Base-by-base conservation (phyloP, 2,329 filamentous ascomycete species). In the Botrytis pseudocinerea region DNA sequence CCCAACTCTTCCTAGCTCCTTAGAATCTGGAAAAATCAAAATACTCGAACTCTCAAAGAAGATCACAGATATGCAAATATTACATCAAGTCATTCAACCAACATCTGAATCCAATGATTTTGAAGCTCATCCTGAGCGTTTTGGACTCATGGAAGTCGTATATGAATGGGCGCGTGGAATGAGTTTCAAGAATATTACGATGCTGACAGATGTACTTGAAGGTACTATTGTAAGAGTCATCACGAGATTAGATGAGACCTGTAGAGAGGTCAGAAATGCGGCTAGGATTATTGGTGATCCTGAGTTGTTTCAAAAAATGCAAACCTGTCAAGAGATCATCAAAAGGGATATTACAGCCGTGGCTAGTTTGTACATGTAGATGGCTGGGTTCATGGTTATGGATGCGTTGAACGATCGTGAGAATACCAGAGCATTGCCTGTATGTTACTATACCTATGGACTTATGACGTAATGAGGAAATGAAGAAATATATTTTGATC, bases 91-190 rank as follows among this genome's bases (percentile, higher is more conserved):
- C 44, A 95, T 98, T 73, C 89, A 97, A 73, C 93, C 93, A 0
- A 88, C 92, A 1, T 95, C 98, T 72, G 95, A 98, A 80, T 92
- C 91, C 73, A 97, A 97, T 79, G 95, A 98, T 82, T 98, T 98
- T 80, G 92, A 93, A 51, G 94, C 90, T 74, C 88, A 91, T 71
- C 94, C 95, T 2, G 48, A 59, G 18, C 89, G 95, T 16, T 99
- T 99, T 81, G 96, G 95, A 1, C 88, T 99, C 72, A 94, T 97
- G 81, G 96, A 99, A 82, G 96, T 99, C 0, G 97, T 99, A 48
- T 98, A 98, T 81, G 96, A 99, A 82, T 99, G 96, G 96, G 96
- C 96, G 16, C 87, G 94, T 68, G 96, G 96, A 40, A 98, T 98
- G 94, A 95, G 93, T 70, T 99, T 99, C 87, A 97, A 97, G 83